Evolutionary conservation across 257 asterid genomes (phyloP).

Genomic region (Solanum tarapatanum): DNA sequence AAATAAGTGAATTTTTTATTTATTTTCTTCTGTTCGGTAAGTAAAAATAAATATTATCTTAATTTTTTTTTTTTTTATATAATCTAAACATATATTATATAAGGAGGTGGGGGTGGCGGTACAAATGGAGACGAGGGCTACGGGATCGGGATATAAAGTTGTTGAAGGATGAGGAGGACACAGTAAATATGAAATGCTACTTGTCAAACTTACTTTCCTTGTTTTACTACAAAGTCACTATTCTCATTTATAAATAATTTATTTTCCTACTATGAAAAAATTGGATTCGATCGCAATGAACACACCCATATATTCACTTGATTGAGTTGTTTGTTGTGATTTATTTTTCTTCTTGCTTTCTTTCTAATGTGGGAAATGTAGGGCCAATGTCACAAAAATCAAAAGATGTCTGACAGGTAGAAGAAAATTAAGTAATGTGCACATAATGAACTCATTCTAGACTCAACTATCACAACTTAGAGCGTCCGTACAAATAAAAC

Average conservation of each 20-base stretch:
- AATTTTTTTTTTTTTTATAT: neutral
- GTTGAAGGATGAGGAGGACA: neutral
- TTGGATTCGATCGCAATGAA: neutral
- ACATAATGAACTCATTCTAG: slow-evolving; percentile 12
- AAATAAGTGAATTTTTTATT: neutral
- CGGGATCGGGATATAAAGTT: neutral
- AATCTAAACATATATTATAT: neutral
- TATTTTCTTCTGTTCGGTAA: neutral
- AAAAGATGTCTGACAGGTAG: neutral
- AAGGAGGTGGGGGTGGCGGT: neutral
- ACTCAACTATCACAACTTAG: neutral
- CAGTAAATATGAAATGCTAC: neutral
- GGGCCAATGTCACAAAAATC: slow-evolving; percentile 1
- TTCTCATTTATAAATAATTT: neutral
- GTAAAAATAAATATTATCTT: too few relatives aligned
- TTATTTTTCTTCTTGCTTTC: neutral
- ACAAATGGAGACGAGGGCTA: neutral
- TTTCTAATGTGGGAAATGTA: neutral
- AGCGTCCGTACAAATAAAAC: neutral
- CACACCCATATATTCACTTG: neutral
- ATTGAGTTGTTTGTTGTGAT: neutral
- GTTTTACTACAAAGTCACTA: neutral
- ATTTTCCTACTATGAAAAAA: neutral
- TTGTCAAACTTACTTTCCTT: neutral
- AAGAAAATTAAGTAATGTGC: slow-evolving; percentile 6